A percentile compares a stretch with the other conserved stretches of the same genome.
phyloP scores from a whole-genome alignment of 305 asterid species.

The Fraxinus platypoda region DNA sequence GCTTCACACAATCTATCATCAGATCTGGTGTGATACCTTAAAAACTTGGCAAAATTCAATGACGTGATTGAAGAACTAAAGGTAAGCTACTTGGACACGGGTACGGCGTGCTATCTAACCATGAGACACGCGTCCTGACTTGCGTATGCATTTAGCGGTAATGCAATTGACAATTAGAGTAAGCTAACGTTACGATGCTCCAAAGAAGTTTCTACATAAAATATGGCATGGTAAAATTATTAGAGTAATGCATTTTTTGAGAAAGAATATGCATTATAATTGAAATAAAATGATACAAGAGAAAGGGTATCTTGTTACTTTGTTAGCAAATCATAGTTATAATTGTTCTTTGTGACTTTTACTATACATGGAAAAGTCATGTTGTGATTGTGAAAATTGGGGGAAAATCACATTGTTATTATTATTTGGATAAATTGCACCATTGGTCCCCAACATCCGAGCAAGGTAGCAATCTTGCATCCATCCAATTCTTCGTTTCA shows the following conservation, averaged over 20 bases:
- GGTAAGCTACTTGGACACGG: neutral
- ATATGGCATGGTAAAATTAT: neutral
- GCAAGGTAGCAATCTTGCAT: neutral
- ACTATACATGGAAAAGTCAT: neutral
- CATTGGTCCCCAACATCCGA: neutral
- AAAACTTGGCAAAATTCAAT: neutral
- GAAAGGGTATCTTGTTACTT: neutral
- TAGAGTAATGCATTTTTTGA: neutral
- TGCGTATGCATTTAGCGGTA: neutral
- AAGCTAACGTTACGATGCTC: neutral
- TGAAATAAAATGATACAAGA: neutral
- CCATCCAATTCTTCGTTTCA: neutral
- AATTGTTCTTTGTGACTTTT: neutral
- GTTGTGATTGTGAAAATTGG: neutral
- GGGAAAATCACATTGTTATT: neutral
- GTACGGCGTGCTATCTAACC: neutral
- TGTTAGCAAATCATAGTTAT: neutral
- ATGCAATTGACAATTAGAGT: neutral
- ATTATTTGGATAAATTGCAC: neutral
- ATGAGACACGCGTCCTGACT: neutral
- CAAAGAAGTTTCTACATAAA: neutral
- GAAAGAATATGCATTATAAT: neutral
- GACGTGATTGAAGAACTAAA: neutral
- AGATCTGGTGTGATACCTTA: neutral
- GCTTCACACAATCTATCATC: neutral